These are phyloP conservation scores for Biscutella laevigata DNA, from an alignment of 441 rosid genomes.

Conservation along the genomic window DNA sequence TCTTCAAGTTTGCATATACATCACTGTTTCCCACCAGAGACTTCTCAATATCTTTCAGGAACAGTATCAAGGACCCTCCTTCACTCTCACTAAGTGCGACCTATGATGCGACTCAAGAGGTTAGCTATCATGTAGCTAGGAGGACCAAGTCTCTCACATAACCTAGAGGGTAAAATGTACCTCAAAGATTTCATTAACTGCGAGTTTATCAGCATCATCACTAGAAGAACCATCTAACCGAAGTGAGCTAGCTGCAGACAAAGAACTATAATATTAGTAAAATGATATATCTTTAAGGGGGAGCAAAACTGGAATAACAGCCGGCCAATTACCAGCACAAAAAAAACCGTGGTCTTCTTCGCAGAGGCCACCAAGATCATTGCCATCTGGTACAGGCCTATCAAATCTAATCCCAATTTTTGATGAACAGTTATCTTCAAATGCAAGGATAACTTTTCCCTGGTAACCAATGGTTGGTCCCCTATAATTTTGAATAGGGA, in stretches of 20 bases:
- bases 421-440: constrained; percentile 83
- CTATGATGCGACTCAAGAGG: constrained; percentile 34
- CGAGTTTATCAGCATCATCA: constrained; percentile 80
- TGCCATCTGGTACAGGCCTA: constrained; percentile 78
- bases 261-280: constrained; percentile 1
- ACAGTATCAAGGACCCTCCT: constrained; percentile 61
- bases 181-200: constrained; percentile 81
- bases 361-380: constrained; percentile 89
- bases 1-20: constrained; percentile 50
- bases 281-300: neutral
- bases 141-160: constrained; percentile 1
- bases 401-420: constrained; percentile 96
- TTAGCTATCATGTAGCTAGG: constrained; percentile 4
- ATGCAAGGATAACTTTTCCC: constrained; percentile 88
- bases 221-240: constrained; percentile 71
- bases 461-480: constrained; percentile 76
- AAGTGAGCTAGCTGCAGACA: constrained; percentile 62
- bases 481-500: constrained; percentile 33
- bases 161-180: constrained; percentile 31
- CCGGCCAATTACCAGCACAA: constrained; percentile 56
- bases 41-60: constrained; percentile 90
- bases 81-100: constrained; percentile 69
- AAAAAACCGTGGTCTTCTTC: constrained; percentile 91
- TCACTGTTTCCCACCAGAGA: constrained; percentile 74
- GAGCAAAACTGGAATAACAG: neutral